phyloP scores from a whole-genome alignment of 83 land plant species.

The Picea mariana region DNA sequence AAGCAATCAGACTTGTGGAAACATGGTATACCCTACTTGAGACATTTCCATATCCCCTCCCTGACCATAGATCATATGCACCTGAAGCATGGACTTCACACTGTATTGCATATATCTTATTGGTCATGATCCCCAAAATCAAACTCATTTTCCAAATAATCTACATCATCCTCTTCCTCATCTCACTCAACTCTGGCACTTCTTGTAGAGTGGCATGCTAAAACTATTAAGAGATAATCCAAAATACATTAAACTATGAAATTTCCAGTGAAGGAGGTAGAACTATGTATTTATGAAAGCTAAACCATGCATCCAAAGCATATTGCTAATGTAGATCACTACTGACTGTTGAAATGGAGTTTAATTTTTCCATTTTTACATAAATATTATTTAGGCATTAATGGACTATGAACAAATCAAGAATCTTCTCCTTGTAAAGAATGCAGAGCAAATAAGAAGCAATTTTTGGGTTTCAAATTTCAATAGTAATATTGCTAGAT shows the following conservation, averaged over 20 bases:
- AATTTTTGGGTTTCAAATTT: neutral
- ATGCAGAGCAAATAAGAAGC: neutral
- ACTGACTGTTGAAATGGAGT: neutral
- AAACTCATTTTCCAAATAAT: slow-evolving; percentile 78
- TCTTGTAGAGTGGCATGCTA: too few relatives aligned
- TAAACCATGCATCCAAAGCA: neutral
- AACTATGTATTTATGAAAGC: too few relatives aligned
- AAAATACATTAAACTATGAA: neutral
- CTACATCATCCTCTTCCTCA: slow-evolving; percentile 79
- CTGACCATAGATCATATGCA: slow-evolving; percentile 77
- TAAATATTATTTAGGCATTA: neutral
- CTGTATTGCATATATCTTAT: slow-evolving; percentile 24
- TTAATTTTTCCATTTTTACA: too few relatives aligned
- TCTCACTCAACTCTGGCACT: slow-evolving; percentile 57
- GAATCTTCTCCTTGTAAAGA: neutral
- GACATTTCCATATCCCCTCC: slow-evolving; percentile 50
- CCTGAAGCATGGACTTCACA: slow-evolving; percentile 77
- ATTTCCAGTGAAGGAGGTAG: too few relatives aligned
- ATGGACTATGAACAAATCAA: neutral
- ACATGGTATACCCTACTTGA: slow-evolving; percentile 16
- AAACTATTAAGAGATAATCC: too few relatives aligned
- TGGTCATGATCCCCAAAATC: slow-evolving; percentile 48
- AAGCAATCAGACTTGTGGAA: slow-evolving; percentile 41
- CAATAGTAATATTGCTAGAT: neutral
- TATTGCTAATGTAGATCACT: neutral